Base-by-base conservation (phyloP, 345 rosid species). In the Aquilaria malaccensis region DNA sequence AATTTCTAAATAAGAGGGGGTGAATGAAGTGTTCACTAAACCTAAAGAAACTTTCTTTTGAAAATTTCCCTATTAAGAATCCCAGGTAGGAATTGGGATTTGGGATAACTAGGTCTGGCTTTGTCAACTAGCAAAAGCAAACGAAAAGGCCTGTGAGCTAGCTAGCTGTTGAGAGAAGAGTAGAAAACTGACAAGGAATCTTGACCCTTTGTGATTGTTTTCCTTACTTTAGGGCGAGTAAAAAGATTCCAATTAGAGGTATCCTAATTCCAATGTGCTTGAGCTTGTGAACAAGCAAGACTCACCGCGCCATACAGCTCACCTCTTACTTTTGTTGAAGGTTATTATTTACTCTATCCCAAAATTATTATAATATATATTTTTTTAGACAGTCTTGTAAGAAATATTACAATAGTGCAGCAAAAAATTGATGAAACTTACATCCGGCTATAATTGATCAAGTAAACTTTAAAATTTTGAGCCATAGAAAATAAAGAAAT, bases 111-210 rank as follows among this genome's bases (percentile, higher is more conserved):
- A 45, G 50, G 31, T 52, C 33, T 50, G 61, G 13, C 61, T 60
- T 55, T 30, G 48, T 58, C 33, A 49, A 57, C 61, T 60, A 64
- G 73, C 67, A 46, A 72, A 71, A 72, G 78, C 68, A 54, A 55
- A 22, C 22, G 22, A 22, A 22, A 22, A 22, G 22, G 22, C 22
- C 74, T 37, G 41, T 61, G 74, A 32, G 22, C 22, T 22, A 69
- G 52, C 56, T 60, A 73, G 76, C 70, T 77, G 82, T 79, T 75
- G 61, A 70, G 29, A 70, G 54, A 67, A 62, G 75, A 70, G 77
- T 67, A 50, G 69, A 74, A 62, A 72, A 68, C 46, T 70, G 76
- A 74, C 74, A 72, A 81, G 83, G 90, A 82, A 85, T 82, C 81
- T 85, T 73, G 79, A 72, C 74, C 64, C 58, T 58, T 61, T 66